Conservation (phyloP, 1,139 yeast genomes). For the Sugiyamaella sp. region DNA sequence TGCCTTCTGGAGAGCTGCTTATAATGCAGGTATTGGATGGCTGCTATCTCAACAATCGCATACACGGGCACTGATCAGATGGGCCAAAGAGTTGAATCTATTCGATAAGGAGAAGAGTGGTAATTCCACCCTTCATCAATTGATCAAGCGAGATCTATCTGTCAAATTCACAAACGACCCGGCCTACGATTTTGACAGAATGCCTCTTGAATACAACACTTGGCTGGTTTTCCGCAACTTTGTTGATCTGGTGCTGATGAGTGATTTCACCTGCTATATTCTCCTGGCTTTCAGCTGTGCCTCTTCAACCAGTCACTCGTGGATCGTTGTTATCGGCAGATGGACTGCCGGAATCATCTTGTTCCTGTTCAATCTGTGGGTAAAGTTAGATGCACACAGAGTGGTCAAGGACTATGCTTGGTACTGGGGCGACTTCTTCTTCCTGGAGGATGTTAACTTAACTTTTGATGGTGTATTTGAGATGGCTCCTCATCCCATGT, state of each 20-base stretch:
- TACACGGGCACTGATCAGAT: slow-evolving; percentile 55
- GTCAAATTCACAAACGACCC: slow-evolving; percentile 59
- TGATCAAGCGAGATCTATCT: slow-evolving; percentile 54
- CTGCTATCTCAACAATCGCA: slow-evolving; percentile 71
- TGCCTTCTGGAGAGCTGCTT: slow-evolving; percentile 74
- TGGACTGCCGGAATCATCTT: slow-evolving; percentile 51
- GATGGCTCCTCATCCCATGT: slow-evolving; percentile 94
- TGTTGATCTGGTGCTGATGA: slow-evolving; percentile 84
- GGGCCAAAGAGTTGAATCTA: slow-evolving; percentile 53
- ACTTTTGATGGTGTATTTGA: slow-evolving; percentile 91
- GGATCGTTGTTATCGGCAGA: slow-evolving; percentile 42
- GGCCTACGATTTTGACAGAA: slow-evolving; percentile 51
- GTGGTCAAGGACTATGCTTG: slow-evolving; percentile 91
- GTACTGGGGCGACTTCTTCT: slow-evolving; percentile 96
- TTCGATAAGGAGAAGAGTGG: slow-evolving; percentile 45
- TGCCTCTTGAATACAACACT: slow-evolving; percentile 78
- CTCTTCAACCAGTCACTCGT: slow-evolving; percentile 46
- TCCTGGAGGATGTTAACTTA: slow-evolving; percentile 75
- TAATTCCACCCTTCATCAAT: slow-evolving; percentile 45
- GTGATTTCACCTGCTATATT: slow-evolving; percentile 78
- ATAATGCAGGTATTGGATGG: slow-evolving; percentile 80
- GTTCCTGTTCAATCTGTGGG: slow-evolving; percentile 80
- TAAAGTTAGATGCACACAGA: slow-evolving; percentile 84
- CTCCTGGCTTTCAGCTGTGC: slow-evolving; percentile 67
- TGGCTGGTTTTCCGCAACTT: slow-evolving; percentile 81